Evolutionary conservation across 1,284 basidiomycete genomes (phyloP).

Genomic region (Coniophora puteana): DNA sequence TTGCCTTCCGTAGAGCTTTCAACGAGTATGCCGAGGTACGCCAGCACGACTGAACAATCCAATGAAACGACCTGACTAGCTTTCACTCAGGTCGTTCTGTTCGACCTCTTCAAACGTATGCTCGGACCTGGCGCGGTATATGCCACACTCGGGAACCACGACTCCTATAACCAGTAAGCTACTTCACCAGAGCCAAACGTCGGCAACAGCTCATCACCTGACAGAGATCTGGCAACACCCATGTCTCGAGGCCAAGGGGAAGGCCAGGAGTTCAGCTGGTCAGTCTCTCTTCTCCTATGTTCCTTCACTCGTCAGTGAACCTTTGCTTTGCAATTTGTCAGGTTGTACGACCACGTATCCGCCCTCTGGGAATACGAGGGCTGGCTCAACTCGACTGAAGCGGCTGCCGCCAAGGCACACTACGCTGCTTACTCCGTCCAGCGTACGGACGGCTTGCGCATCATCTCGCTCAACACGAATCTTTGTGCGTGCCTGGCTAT

Average conservation of each 20-base stretch:
- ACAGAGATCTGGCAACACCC: slow-evolving; percentile 38
- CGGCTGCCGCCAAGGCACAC: slow-evolving; percentile 74
- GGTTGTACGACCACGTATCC: slow-evolving; percentile 76
- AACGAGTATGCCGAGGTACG: slow-evolving; percentile 55
- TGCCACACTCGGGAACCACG: slow-evolving; percentile 74
- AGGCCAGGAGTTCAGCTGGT: slow-evolving; percentile 65
- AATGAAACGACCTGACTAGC: background rate
- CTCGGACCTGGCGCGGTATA: slow-evolving; percentile 68
- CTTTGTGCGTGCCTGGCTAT: slow-evolving; percentile 46
- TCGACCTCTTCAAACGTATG: slow-evolving; percentile 58
- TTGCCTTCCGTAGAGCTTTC: slow-evolving; percentile 32
- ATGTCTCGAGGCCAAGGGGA: slow-evolving; percentile 51
- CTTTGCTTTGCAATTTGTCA: slow-evolving; percentile 20
- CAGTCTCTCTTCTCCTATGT: slow-evolving; percentile 13
- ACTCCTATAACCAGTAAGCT: slow-evolving; percentile 23
- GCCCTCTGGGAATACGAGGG: slow-evolving; percentile 65
- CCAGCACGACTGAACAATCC: slow-evolving; percentile 1
- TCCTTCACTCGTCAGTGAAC: background rate
- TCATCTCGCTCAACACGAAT: slow-evolving; percentile 79
- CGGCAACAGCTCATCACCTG: background rate
- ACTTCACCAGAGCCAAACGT: background rate
- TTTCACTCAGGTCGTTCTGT: slow-evolving; percentile 51
- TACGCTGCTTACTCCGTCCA: slow-evolving; percentile 70
- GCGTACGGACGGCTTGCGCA: slow-evolving; percentile 61
- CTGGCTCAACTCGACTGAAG: slow-evolving; percentile 71